Evolutionary conservation across 2,329 filamentous ascomycete species (phyloP), one percentile per base, ranked within the genome.

Genomic region (Scedosporium minutisporum): DNA sequence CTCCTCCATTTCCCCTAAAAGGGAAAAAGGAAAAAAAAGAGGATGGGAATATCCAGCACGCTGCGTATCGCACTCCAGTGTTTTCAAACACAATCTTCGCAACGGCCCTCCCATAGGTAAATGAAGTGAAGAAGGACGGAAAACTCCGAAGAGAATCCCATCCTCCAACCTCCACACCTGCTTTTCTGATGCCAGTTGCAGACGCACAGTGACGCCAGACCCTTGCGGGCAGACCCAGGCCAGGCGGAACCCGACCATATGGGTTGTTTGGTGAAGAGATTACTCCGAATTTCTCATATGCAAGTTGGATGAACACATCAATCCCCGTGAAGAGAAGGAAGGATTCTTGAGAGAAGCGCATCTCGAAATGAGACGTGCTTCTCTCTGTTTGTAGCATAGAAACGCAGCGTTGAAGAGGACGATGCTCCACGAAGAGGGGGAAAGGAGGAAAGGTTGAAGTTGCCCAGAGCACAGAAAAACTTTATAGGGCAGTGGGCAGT

Each of bases 271-370:
- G 62, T 67, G 73, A 91, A 90, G 91, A 93, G 89, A 93, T 87
- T 95, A 89, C 91, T 95, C 91, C 90, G 90, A 95, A 93, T 95
- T 95, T 95, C 90, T 91, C 90, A 93, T 91, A 91, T 93, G 91
- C 90, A 1, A 23, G 21, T 23, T 16, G 78, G 67, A 62, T 62
- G 64, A 60, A 23, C 33, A 38, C 33, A 38, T 10, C 27, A 58
- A 6, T 57, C 23, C 60, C 66, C 70, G 66, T 71, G 57, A 55
- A 64, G 25, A 58, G 60, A 59, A 60, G 65, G 27, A 51, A n/a
- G 33, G 61, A 60, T 62, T 46, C 44, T 44, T 21, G 68, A 72
- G 71, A 71, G 68, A 67, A 67, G 57, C 38, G 7, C 33, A 67
- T 68, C 69, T 70, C 67, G 66, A 69, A 71, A 70, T 67, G 68